phyloP scores from a whole-genome alignment of 202 grass and related monocot genomes.

The Carex arenaria region DNA sequence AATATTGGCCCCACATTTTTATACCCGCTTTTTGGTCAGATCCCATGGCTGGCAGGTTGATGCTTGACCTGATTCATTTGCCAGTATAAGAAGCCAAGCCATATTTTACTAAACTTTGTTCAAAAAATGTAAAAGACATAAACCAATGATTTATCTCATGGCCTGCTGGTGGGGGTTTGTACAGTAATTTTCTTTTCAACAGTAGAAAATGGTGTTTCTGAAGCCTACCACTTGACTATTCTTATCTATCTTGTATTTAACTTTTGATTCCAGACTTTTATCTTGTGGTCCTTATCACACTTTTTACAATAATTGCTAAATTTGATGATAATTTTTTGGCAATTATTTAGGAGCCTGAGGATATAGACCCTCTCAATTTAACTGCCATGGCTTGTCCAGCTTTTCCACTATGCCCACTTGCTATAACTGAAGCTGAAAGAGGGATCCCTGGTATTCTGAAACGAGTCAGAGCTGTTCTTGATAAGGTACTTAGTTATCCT shows the following conservation, averaged over 20 bases:
- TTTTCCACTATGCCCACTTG: constrained; percentile 82
- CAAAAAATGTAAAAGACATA: background rate
- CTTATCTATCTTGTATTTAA: background rate
- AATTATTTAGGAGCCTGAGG: constrained; percentile 51
- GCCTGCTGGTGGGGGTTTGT: background rate
- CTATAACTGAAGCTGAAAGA: constrained; percentile 93
- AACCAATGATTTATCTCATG: background rate
- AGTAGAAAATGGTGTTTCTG: background rate
- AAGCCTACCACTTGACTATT: background rate
- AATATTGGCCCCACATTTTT: background rate
- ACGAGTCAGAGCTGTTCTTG: constrained; percentile 73
- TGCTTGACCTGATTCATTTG: background rate
- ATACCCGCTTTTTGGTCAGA: constrained; percentile 8
- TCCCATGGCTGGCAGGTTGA: background rate
- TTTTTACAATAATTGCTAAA: background rate
- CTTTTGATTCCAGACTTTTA: background rate
- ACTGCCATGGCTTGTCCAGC: constrained; percentile 97
- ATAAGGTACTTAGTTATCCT: constrained; percentile 50
- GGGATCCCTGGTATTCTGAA: constrained; percentile 85
- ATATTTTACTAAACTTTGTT: background rate
- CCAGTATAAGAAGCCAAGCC: background rate
- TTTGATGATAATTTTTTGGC: constrained; percentile 4
- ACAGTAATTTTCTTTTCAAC: background rate
- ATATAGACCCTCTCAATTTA: constrained; percentile 84
- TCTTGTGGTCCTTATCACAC: background rate